phyloP scores from a whole-genome alignment of 768 basidiomycete species.

The Boletus insuetus region DNA sequence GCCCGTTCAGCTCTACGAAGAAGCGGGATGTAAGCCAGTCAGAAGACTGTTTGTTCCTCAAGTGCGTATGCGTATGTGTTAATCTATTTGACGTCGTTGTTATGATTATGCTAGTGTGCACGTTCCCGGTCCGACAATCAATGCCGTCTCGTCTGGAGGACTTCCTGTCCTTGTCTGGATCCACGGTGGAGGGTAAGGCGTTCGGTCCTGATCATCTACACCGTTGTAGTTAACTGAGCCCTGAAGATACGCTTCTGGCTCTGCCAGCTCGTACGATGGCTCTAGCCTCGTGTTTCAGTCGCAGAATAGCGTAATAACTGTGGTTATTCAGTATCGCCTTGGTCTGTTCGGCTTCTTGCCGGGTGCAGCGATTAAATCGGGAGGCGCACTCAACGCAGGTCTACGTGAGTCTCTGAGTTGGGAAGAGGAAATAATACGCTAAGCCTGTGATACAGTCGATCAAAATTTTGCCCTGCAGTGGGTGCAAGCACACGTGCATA shows the following conservation, averaged over 20 bases:
- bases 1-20: constrained; percentile 9
- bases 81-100: not conserved
- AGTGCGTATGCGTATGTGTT: constrained; percentile 12
- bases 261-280: constrained; percentile 15
- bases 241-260: constrained; percentile 21
- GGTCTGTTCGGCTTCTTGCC: constrained; percentile 45
- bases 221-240: not conserved
- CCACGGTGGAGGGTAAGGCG: constrained; percentile 33
- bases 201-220: not conserved
- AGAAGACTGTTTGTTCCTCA: constrained; percentile 34
- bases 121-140: constrained; percentile 19
- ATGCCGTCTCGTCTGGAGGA: not conserved
- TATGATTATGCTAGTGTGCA: constrained; percentile 25
- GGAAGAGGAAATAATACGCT: not conserved
- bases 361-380: constrained; percentile 22
- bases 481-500: constrained; percentile 33
- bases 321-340: constrained; percentile 35
- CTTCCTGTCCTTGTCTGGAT: constrained; percentile 38
- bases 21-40: constrained; percentile 17
- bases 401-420: not conserved
- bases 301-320: constrained; percentile 20
- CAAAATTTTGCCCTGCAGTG: constrained; percentile 35
- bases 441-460: constrained; percentile 25
- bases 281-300: constrained; percentile 28
- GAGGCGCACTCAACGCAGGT: not conserved